Percentiles rank a stretch among this genome's conserved stretches.
phyloP scores from a whole-genome alignment of 306 rosid species.

The Gynostemma pentaphyllum region DNA sequence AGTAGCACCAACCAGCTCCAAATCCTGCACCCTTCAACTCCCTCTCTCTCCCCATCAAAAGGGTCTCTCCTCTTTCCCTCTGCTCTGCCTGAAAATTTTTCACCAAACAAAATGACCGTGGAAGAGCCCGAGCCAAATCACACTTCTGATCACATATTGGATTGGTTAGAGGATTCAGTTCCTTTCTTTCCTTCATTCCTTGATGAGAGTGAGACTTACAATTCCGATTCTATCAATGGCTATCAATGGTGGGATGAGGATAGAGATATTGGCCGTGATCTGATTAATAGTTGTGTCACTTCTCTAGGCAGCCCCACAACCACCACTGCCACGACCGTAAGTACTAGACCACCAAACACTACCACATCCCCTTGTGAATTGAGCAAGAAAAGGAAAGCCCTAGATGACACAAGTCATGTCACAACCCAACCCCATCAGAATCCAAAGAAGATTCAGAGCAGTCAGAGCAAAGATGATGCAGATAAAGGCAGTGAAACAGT shows the following conservation, averaged over 20 bases:
- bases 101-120: slow-evolving; percentile 33
- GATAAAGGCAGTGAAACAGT: slow-evolving; percentile 23
- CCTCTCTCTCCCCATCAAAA: slow-evolving; percentile 5
- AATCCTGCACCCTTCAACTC: slow-evolving; percentile 11
- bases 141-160: slow-evolving; percentile 54
- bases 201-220: slow-evolving; percentile 57
- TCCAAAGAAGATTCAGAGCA: slow-evolving; percentile 27
- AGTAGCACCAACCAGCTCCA: slow-evolving; percentile 6
- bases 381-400: slow-evolving; percentile 48
- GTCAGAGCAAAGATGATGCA: slow-evolving; percentile 14
- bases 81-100: background rate
- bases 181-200: slow-evolving; percentile 61
- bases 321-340: slow-evolving; percentile 13
- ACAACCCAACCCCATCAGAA: slow-evolving; percentile 23
- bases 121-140: slow-evolving; percentile 41
- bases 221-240: slow-evolving; percentile 31
- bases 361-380: slow-evolving; percentile 22
- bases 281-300: slow-evolving; percentile 13
- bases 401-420: slow-evolving; percentile 20
- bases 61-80: background rate
- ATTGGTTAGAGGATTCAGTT: slow-evolving; percentile 69
- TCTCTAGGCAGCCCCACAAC: slow-evolving; percentile 24
- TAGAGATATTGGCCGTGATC: slow-evolving; percentile 33
- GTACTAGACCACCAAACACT: slow-evolving; percentile 22
- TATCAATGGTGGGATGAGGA: slow-evolving; percentile 51